Conservation (phyloP, 495 filamentous ascomycete species). For the Xylaria nigripes region DNA sequence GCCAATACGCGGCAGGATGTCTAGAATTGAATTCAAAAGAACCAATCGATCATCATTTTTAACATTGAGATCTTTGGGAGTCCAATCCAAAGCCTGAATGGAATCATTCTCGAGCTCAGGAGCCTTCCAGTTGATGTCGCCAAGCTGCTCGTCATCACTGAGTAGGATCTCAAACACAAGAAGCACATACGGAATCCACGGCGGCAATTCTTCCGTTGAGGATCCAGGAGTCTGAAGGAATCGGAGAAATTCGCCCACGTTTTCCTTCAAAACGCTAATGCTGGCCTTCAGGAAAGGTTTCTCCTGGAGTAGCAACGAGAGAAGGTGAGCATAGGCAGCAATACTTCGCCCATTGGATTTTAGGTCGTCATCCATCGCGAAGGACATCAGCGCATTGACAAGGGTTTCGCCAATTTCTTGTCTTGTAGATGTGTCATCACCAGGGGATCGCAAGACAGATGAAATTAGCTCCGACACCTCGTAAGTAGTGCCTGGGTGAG, state of each 20-base stretch:
- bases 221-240: slow-evolving; percentile 72
- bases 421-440: slow-evolving; percentile 46
- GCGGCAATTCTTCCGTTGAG: slow-evolving; percentile 63
- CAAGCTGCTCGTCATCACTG: slow-evolving; percentile 74
- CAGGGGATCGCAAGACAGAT: slow-evolving; percentile 59
- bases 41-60: slow-evolving; percentile 55
- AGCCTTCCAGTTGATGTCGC: slow-evolving; percentile 60
- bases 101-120: slow-evolving; percentile 51
- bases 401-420: slow-evolving; percentile 75
- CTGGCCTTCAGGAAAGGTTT: slow-evolving; percentile 72
- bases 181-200: slow-evolving; percentile 87
- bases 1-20: slow-evolving; percentile 75
- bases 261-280: slow-evolving; percentile 66
- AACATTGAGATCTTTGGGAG: slow-evolving; percentile 55
- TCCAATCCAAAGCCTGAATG: slow-evolving; percentile 48
- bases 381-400: slow-evolving; percentile 78
- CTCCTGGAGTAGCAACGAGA: slow-evolving; percentile 80
- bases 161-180: slow-evolving; percentile 86
- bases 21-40: slow-evolving; percentile 67
- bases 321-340: slow-evolving; percentile 84
- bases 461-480: slow-evolving; percentile 82
- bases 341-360: slow-evolving; percentile 52
- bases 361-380: slow-evolving; percentile 69
- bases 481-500: slow-evolving; percentile 82
- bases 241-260: slow-evolving; percentile 61